Evolutionary conservation across 805 yeast species (phyloP), one percentile per base, ranked within the genome.

Genomic region (Metschnikowia vanudenii): DNA sequence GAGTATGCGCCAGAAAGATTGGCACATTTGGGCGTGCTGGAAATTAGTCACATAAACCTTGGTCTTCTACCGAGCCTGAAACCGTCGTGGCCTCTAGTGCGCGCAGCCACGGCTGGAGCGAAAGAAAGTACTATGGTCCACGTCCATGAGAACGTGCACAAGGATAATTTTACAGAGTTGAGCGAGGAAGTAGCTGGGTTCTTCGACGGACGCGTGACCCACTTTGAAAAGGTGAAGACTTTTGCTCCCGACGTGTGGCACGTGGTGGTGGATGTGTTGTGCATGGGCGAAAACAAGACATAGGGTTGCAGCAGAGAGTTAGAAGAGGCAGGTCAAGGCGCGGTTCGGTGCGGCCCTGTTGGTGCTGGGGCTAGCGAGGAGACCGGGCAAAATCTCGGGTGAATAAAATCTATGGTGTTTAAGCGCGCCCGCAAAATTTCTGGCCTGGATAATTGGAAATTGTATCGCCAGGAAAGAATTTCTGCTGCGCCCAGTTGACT

Each of bases 221-320:
- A 79, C 49, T 49, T 83, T 9, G 88, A 85, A 51, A 77, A 70
- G 53, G 86, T 89, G 45, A 89, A 88, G 65, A 85, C 92, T 0
- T 88, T 82, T 72, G 95, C 96, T 0, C 96, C 96, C 0, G 92
- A 85, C 40, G 81, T 89, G 1, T 84, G 87, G 84, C 96, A 88
- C 55, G 68, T 86, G 1, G 86, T 87, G 4, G 51, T 64, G 14
- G 75, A 69, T 41, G 46, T 56, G 6, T 34, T 8, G 7, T 17
- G 37, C n/a, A 18, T 11, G 12, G 24, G 8, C 4, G 24, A 8
- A 22, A 4, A 22, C 4, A 8, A 22, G 24, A 22, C 8, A 22
- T 22, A 5, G 24, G 8, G 24, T 22, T 22, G 8, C 4, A 22
- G 24, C 24, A 22, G 24, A 22, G n/a, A n/a, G n/a, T n/a, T n/a